Base-by-base conservation (phyloP, 2,329 filamentous ascomycete species). In the Beauveria sp. region DNA sequence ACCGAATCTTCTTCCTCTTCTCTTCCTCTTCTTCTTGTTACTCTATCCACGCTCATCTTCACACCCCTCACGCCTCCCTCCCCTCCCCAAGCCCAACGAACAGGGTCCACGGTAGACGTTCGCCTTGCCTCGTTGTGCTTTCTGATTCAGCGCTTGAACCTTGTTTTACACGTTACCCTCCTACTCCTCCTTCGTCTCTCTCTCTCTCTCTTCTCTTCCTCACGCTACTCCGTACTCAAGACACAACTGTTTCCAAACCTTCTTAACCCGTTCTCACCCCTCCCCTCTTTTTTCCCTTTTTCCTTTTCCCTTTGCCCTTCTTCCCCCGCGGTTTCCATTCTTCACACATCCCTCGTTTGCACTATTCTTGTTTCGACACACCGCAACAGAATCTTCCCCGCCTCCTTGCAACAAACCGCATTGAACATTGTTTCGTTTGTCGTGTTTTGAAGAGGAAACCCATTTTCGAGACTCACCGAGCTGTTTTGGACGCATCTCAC, bases 91-190 rank as follows among this genome's bases (percentile, higher is more conserved):
- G 34, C 56, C 46, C 56, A 31, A 59, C 56, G 56, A 59, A 59
- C 56, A 59, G 56, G 56, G 56, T 51, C 56, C 56, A 59, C 56
- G 46, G 56, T 28, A 59, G 45, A 59, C 26, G 56, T 59, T 59
- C 56, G 34, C 54, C 28, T 45, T 48, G 40, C 31, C 56, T 59
- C 34, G 55, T 50, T 18, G 14, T 51, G 31, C 46, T 51, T 59
- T 43, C 43, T 59, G 56, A 59, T 59, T 51, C 56, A 59, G 56
- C 56, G 56, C 56, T 50, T 59, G 56, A 59, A 59, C 56, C 56
- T 59, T 59, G 56, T 59, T 59, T 59, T 50, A 59, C 56, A 59
- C 46, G 28, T 48, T 22, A 20, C 55, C 53, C 20, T 31, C 16
- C 40, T 55, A 5, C 20, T 55, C 14, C 16, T 28, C 20, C 22